A percentile compares a stretch with the other conserved stretches of the same genome.
Conservation (phyloP, 768 basidiomycete genomes). For the Rhodosporidiobolus odoratus region DNA sequence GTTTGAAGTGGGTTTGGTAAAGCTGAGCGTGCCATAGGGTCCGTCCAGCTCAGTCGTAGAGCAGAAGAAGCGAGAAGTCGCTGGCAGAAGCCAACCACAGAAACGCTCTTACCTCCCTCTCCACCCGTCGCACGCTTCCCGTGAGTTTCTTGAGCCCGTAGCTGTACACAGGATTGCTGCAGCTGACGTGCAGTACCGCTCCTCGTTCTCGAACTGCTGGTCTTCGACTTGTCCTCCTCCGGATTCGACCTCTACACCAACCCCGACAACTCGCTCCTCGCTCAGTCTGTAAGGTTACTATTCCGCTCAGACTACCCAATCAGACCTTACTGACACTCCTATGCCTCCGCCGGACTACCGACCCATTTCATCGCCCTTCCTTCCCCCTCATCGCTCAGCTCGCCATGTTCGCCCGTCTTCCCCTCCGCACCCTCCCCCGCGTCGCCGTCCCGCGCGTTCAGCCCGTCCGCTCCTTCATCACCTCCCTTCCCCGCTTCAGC, state of each 20-base stretch:
- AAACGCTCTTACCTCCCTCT: no score
- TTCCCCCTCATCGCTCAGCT: neutral
- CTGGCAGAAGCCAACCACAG: no score
- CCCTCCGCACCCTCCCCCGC: constrained; percentile 11
- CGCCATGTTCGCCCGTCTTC: constrained; percentile 21
- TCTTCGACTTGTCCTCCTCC: neutral
- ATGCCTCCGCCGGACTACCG: neutral
- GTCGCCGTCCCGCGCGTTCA: constrained; percentile 22
- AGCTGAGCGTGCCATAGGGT: no score
- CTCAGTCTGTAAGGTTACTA: constrained; percentile 1
- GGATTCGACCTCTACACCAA: neutral
- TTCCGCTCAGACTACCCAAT: neutral
- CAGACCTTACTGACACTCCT: neutral
- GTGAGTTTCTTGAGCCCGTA: no score
- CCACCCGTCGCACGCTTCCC: no score
- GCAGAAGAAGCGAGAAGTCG: no score
- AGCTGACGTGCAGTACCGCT: neutral
- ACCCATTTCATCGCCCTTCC: neutral
- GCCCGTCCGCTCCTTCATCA: constrained; percentile 26
- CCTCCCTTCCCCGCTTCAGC: constrained; percentile 21
- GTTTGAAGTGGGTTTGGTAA: no score
- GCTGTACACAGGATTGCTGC: no score
- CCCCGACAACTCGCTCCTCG: neutral
- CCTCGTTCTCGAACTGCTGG: neutral
- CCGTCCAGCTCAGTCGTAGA: no score